phyloP scores from a whole-genome alignment of 2,329 filamentous ascomycete genomes.

The Neopestalotiopsis sp. region DNA sequence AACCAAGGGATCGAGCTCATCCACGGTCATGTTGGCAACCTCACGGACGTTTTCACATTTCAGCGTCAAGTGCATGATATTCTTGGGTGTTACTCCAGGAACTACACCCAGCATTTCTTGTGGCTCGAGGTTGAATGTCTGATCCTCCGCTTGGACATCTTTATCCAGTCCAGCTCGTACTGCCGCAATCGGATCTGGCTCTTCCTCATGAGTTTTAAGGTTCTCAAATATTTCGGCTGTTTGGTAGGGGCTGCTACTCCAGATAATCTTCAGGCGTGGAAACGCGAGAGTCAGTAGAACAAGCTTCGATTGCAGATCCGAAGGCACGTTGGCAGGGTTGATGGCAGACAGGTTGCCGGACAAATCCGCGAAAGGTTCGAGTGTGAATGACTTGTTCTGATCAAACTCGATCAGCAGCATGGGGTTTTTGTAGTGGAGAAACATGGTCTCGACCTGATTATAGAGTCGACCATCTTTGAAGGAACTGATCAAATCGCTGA shows the following conservation, averaged over 20 bases:
- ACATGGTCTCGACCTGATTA: constrained; percentile 92
- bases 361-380: constrained; percentile 79
- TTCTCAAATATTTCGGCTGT: constrained; percentile 97
- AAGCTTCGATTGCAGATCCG: constrained; percentile 88
- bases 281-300: constrained; percentile 93
- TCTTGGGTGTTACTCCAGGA: constrained; percentile 83
- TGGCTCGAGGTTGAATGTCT: constrained; percentile 81
- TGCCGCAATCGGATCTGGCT: constrained; percentile 88
- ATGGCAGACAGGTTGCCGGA: constrained; percentile 67
- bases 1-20: constrained; percentile 75
- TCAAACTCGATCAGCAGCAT: constrained; percentile 98
- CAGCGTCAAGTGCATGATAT: constrained; percentile 73
- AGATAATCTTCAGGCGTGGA: constrained; percentile 87
- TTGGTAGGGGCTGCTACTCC: constrained; percentile 92
- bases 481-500: constrained; percentile 88
- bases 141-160: constrained; percentile 65
- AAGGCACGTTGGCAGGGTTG: constrained; percentile 63
- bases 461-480: constrained; percentile 92
- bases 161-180: constrained; percentile 81
- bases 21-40: constrained; percentile 83
- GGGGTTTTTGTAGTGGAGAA: constrained; percentile 85
- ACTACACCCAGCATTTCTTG: constrained; percentile 90
- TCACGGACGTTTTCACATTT: constrained; percentile 79
- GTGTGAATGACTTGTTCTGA: constrained; percentile 94
- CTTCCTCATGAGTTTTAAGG: constrained; percentile 85